A percentile compares a stretch with the other conserved stretches of the same genome.
phyloP scores from a whole-genome alignment of 192 early-diverging fungal species.

The Entomortierella lignicola region DNA sequence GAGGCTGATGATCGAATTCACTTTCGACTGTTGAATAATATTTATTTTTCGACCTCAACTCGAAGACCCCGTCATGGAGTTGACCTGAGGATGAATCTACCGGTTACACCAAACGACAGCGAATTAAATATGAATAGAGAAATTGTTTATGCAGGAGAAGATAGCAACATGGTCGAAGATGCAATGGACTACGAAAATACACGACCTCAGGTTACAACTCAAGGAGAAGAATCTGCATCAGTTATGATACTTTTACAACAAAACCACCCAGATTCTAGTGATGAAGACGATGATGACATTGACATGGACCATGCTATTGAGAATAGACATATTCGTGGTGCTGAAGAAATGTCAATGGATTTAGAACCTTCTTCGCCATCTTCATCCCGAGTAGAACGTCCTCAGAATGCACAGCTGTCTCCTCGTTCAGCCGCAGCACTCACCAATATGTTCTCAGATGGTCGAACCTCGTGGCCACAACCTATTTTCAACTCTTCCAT shows the following conservation, averaged over 20 bases:
- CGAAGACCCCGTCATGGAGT: slow-evolving; percentile 8
- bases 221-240: slow-evolving; percentile 18
- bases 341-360: slow-evolving; percentile 1
- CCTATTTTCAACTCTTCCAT: slow-evolving; percentile 23
- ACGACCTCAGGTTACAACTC: neutral
- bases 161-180: neutral
- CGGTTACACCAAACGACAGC: neutral
- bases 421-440: slow-evolving; percentile 38
- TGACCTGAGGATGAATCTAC: slow-evolving; percentile 14
- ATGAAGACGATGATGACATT: slow-evolving; percentile 20
- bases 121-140: neutral
- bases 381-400: slow-evolving; percentile 14
- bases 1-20: slow-evolving; percentile 45
- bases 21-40: slow-evolving; percentile 28
- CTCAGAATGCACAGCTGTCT: slow-evolving; percentile 37
- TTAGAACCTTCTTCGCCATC: slow-evolving; percentile 16
- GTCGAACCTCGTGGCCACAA: slow-evolving; percentile 16
- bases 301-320: slow-evolving; percentile 30
- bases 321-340: slow-evolving; percentile 5
- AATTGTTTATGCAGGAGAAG: neutral
- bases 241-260: neutral
- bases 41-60: slow-evolving; percentile 15
- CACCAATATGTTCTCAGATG: slow-evolving; percentile 4
- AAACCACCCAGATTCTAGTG: slow-evolving; percentile 1
- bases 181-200: slow-evolving; percentile 11